Base-by-base conservation (phyloP, 805 yeast genomes). In the Yarrowia keelungensis region DNA sequence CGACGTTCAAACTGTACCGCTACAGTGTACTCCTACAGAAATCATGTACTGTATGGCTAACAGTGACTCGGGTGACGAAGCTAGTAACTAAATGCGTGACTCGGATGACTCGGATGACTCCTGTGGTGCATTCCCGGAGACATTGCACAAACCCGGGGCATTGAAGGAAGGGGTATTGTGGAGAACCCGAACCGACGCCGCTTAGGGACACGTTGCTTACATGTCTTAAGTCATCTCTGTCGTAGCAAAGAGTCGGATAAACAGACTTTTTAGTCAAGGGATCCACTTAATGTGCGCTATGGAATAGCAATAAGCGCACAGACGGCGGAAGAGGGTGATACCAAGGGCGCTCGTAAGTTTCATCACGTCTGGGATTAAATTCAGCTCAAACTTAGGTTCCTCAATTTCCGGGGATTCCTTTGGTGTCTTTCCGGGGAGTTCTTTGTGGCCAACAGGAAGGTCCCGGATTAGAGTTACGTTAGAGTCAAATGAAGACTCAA, bases 371-470 rank as follows among this genome's bases (percentile, higher is more conserved):
- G 59, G 16, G 14, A 53, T 53, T 39, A 39, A 22, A 51, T 51
- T 51, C 42, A 7, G 14, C 32, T 16, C 15, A 12, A 22, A 15
- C 59, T 53, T 53, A 38, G 45, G 45, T 39, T 53, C 2, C 35
- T 22, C 43, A 39, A 53, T 53, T 22, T 53, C 59, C 59, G 59
- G 59, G 59, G 59, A 19, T 53, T 53, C 59, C 58, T 53, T 53
- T 53, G 59, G 59, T 53, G 7, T 39, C 59, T 53, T 53, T 53
- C 59, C 36, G 59, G 35, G 36, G 45, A 8, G 7, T 53, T 53
- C 59, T 53, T 53, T 53, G 59, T 53, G 19, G 58, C 22, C n/a
- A 10, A 35, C 22, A 5, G 14, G 39, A 16, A 7, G 26, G 11
- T 38, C 16, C 1, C 4, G 5, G 12, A 3, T 39, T 53, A n/a